Evolutionary conservation across 371 early-diverging fungal species (phyloP), one percentile per base, ranked within the genome.

Genomic region (Rhizopus arrhizus): DNA sequence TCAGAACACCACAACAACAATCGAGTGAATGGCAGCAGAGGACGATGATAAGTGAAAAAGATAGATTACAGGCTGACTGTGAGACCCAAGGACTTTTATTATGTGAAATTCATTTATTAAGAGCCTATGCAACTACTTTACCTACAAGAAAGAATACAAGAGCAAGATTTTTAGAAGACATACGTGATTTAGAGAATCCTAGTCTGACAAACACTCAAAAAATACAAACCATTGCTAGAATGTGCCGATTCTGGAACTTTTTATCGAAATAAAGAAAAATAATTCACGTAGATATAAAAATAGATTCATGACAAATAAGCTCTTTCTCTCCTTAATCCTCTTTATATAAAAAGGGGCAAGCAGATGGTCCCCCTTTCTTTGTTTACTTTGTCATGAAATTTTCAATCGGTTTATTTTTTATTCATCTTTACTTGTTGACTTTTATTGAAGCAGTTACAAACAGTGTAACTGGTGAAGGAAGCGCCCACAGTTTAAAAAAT

Each of bases 21-120:
- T 29, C 60, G 0, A 55, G 36, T 22, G 64, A 68, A 53, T 68
- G 68, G 68, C 59, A 48, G 48, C 34, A 34, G 28, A 35, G 36
- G 29, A 46, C 38, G 7, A 43, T 32, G 35, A 31, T 31, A 35
- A 36, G 35, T 31, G 33, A 48, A 15, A 33, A 41, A 36, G 29
- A 38, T 16, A 5, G 11, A 9, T 43, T 60, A 32, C 42, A 79
- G 56, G 69, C 85, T 5, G 69, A 83, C 29, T 89, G 86, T 62
- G 78, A 77, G 57, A 80, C 88, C 0, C 87, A 91, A 57, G 91
- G 93, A 13, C 76, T 89, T 35, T 65, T 92, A 29, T 72, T 92
- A 13, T 89, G 88, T 46, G 91, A 92, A 53, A 72, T 83, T n/a
- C 81, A 81, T 56, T 70, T 87, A 34, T 78, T 85, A 60, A 83